Conservation (phyloP, 2,329 filamentous ascomycete genomes). For the Coleophoma eucalyptorum region DNA sequence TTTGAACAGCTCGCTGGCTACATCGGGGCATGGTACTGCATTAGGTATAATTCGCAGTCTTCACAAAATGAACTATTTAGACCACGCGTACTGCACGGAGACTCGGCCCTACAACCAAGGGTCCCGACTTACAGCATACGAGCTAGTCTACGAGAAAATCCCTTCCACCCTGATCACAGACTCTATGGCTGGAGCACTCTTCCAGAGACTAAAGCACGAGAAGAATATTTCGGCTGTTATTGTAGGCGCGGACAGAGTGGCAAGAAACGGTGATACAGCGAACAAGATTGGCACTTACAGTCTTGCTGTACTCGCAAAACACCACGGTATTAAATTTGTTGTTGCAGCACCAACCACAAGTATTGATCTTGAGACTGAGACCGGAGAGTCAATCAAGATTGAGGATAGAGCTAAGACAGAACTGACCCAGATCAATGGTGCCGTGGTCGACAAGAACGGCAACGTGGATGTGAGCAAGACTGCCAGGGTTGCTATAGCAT, state of each 20-base stretch:
- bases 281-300: constrained; percentile 98
- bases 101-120: constrained; percentile 98
- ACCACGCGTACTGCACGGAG: constrained; percentile 92
- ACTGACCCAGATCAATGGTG: constrained; percentile 80
- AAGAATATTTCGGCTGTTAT: constrained; percentile 81
- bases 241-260: constrained; percentile 92
- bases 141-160: constrained; percentile 90
- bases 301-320: constrained; percentile 81
- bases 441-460: constrained; percentile 60
- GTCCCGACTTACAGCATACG: constrained; percentile 89
- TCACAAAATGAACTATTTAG: constrained; percentile 59
- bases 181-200: constrained; percentile 90
- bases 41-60: constrained; percentile 90
- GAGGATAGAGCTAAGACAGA: constrained; percentile 82
- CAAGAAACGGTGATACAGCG: constrained; percentile 93
- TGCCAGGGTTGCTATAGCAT: constrained; percentile 75
- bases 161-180: constrained; percentile 91
- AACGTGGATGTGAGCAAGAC: constrained; percentile 58
- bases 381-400: constrained; percentile 79
- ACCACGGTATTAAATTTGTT: constrained; percentile 90
- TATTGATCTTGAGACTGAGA: constrained; percentile 78
- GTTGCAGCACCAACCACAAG: constrained; percentile 94
- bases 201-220: constrained; percentile 56
- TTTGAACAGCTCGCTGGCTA: constrained; percentile 73
- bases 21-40: constrained; percentile 95